These are phyloP conservation scores for Aspergillus sojae DNA, from an alignment of 2,329 filamentous ascomycete species.

Conservation along the genomic window DNA sequence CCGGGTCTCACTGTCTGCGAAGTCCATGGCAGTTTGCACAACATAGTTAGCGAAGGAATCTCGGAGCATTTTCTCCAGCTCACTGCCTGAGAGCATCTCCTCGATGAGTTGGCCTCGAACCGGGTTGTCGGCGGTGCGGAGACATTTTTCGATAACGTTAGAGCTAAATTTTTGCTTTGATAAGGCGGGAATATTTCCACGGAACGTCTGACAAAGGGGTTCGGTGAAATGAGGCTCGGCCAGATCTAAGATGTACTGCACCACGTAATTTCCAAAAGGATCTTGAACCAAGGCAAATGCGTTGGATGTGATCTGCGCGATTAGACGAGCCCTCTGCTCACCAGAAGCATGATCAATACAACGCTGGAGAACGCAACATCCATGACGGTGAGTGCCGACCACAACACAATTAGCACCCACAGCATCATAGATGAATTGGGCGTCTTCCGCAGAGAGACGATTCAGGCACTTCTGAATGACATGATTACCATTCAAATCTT, in stretches of 20 bases:
- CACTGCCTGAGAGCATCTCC: constrained; percentile 72
- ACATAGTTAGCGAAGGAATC: constrained; percentile 98
- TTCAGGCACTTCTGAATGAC: constrained; percentile 99
- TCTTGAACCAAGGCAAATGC: constrained; percentile 91
- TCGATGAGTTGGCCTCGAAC: constrained; percentile 81
- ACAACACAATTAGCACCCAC: constrained; percentile 84
- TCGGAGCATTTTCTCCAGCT: constrained; percentile 85
- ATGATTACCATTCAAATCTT: constrained; percentile 97
- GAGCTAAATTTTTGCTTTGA: constrained; percentile 99
- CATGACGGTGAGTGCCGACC: constrained; percentile 95
- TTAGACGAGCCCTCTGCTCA: constrained; percentile 82
- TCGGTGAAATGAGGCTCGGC: constrained; percentile 86
- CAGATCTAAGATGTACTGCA: constrained; percentile 97
- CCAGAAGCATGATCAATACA: constrained; percentile 97
- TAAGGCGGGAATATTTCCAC: constrained; percentile 67
- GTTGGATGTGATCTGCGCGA: constrained; percentile 82
- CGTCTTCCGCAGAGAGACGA: constrained; percentile 80
- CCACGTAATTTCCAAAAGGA: constrained; percentile 97
- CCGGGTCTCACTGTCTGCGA: constrained; percentile 73
- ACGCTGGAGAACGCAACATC: constrained; percentile 95
- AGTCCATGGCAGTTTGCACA: constrained; percentile 92
- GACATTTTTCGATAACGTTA: constrained; percentile 95
- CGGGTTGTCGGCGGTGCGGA: constrained; percentile 76
- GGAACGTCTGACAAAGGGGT: constrained; percentile 81
- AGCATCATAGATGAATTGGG: constrained; percentile 95